Percentiles rank a stretch among this genome's conserved stretches.
These are phyloP conservation scores for Crataegus laevigata DNA, from an alignment of 306 rosid species.

Conservation along the genomic window DNA sequence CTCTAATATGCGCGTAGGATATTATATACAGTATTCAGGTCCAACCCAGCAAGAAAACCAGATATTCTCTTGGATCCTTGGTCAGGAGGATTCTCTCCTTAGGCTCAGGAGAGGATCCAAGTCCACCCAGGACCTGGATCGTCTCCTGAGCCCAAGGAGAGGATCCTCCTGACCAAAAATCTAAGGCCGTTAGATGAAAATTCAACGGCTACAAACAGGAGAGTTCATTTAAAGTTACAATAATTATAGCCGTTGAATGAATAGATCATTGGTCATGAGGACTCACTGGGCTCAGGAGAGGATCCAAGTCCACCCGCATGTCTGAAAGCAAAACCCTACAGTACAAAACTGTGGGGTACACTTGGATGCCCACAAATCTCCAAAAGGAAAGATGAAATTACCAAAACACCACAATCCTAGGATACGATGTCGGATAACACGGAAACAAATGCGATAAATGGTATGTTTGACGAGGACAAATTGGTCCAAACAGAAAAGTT, in stretches of 20 bases:
- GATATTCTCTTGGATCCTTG: too few species aligned
- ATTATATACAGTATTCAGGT: not conserved
- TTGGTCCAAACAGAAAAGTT: conserved; percentile 12
- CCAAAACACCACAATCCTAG: conserved; percentile 18
- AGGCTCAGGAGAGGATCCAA: too few species aligned
- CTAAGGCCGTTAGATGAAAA: too few species aligned
- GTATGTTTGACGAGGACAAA: conserved; percentile 18
- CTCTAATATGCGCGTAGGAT: not conserved
- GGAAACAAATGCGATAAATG: not conserved
- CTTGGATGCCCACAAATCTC: not conserved
- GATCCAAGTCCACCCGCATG: conserved; percentile 16
- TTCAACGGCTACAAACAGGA: too few species aligned
- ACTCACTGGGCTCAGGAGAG: too few species aligned
- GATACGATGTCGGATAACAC: not conserved
- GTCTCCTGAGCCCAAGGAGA: too few species aligned
- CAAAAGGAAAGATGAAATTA: conserved; percentile 2
- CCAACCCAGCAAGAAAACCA: conserved; percentile 12
- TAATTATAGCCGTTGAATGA: too few species aligned
- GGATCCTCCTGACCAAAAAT: too few species aligned
- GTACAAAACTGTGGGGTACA: conserved; percentile 9
- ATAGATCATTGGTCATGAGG: too few species aligned
- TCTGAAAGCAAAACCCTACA: conserved; percentile 17
- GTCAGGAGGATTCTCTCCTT: too few species aligned
- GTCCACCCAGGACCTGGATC: too few species aligned
- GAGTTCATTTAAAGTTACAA: too few species aligned